Conservation (phyloP, 257 asterid species). For the Parsonsia alboflavescens region DNA sequence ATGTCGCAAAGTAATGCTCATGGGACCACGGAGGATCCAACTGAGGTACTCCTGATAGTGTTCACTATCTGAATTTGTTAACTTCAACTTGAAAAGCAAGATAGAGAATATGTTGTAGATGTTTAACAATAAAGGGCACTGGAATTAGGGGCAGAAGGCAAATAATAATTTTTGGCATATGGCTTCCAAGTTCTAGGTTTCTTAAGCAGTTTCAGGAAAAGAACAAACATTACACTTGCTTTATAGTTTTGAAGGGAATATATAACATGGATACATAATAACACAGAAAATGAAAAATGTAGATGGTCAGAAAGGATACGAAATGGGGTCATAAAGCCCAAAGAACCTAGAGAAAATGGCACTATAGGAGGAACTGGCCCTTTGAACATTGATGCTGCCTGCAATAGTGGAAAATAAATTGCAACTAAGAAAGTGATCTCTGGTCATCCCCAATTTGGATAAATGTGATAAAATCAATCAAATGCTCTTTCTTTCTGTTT, state of each 20-base stretch:
- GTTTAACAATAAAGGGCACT: neutral
- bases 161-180: too few relatives aligned
- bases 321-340: constrained; percentile 98
- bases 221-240: neutral
- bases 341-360: constrained; percentile 95
- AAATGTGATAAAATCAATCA: neutral
- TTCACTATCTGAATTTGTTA: constrained; percentile 74
- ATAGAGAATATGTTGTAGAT: neutral
- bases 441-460: neutral
- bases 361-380: constrained; percentile 98
- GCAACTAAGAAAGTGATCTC: neutral
- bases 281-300: neutral
- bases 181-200: too few relatives aligned
- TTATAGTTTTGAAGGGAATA: neutral
- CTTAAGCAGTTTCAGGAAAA: neutral
- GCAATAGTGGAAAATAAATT: constrained; percentile 26
- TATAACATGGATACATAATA: neutral
- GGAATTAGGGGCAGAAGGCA: neutral
- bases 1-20: constrained; percentile 81
- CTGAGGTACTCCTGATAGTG: constrained; percentile 64
- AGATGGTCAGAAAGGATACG: constrained; percentile 54
- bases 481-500: neutral
- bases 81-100: constrained; percentile 26
- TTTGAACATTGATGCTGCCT: constrained; percentile 99
- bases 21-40: constrained; percentile 71